A percentile compares a stretch with the other conserved stretches of the same genome.
Evolutionary conservation across 2,329 filamentous ascomycete genomes (phyloP).

Genomic region (Trichoderma lentiforme): DNA sequence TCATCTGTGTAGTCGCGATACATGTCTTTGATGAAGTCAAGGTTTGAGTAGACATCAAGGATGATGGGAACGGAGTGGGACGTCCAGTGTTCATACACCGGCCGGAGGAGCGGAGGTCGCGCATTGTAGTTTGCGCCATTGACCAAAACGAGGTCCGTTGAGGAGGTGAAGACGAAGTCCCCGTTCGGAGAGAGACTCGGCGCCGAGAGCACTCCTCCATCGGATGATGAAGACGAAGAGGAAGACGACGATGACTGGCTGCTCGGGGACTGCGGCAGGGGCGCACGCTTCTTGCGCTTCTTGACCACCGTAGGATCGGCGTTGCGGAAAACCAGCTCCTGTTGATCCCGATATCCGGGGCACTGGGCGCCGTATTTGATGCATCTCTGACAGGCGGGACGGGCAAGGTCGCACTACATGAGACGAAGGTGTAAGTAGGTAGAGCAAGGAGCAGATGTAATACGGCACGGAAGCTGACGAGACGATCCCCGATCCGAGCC

Average conservation of each 20-base stretch:
- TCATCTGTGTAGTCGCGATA: conserved; percentile 26
- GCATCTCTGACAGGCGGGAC: conserved; percentile 40
- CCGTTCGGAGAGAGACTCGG: neutral
- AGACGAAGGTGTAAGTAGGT: neutral
- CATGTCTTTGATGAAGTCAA: conserved; percentile 34
- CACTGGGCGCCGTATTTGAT: conserved; percentile 40
- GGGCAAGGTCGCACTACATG: conserved; percentile 38
- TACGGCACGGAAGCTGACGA: neutral
- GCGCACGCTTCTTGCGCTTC: conserved; percentile 31
- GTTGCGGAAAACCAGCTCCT: conserved; percentile 40
- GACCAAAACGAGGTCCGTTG: neutral
- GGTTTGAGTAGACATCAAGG: conserved; percentile 35
- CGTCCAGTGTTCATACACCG: conserved; percentile 38
- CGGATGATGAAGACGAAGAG: conserved; percentile 7
- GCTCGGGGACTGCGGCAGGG: conserved; percentile 17
- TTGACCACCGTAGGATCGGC: conserved; percentile 29
- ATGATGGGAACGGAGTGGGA: conserved; percentile 39
- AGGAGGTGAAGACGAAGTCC: conserved; percentile 14
- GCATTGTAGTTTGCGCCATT: neutral
- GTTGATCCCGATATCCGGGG: conserved; percentile 39
- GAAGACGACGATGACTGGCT: conserved; percentile 10
- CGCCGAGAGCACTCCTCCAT: conserved; percentile 16
- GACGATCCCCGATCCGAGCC: neutral
- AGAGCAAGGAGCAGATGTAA: neutral
- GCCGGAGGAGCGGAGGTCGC: conserved; percentile 22